phyloP scores from a whole-genome alignment of 2,329 filamentous ascomycete species.

The Mycosphaerella sp. region DNA sequence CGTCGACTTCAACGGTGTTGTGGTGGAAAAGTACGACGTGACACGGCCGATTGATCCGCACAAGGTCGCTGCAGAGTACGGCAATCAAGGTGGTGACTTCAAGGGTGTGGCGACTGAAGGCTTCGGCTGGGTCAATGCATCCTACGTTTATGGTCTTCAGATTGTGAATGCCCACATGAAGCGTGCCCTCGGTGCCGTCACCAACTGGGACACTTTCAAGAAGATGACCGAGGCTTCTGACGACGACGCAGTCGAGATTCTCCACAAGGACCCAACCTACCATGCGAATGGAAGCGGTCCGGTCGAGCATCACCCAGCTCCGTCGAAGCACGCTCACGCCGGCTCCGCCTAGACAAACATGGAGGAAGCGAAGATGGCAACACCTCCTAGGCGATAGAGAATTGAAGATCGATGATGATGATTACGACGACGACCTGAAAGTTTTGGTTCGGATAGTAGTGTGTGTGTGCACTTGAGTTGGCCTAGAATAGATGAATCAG shows the following conservation, averaged over 20 bases:
- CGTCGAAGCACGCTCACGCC: conserved; percentile 15
- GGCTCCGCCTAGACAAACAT: conserved; percentile 1
- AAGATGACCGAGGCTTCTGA: conserved; percentile 43
- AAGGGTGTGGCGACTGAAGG: conserved; percentile 94
- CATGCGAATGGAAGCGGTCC: conserved; percentile 1
- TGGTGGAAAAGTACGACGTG: conserved; percentile 98
- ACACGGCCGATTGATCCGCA: conserved; percentile 85
- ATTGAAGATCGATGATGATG: conserved; percentile 1
- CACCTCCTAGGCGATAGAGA: background rate
- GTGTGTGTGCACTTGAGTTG: background rate
- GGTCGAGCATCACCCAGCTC: conserved; percentile 14
- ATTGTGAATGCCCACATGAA: conserved; percentile 85
- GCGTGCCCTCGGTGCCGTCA: conserved; percentile 79
- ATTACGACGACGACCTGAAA: background rate
- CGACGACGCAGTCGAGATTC: conserved; percentile 6
- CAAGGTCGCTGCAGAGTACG: conserved; percentile 92
- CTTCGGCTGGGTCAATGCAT: conserved; percentile 98
- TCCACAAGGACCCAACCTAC: conserved; percentile 4
- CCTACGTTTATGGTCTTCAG: conserved; percentile 87
- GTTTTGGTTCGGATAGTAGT: background rate
- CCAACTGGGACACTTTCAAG: conserved; percentile 75
- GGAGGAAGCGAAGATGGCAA: background rate
- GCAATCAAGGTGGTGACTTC: conserved; percentile 92
- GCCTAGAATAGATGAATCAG: background rate
- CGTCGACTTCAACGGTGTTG: conserved; percentile 95